These are phyloP conservation scores for Bolboschoenus planiculmis DNA, from an alignment of 176 grass and related monocot species.

Conservation along the genomic window DNA sequence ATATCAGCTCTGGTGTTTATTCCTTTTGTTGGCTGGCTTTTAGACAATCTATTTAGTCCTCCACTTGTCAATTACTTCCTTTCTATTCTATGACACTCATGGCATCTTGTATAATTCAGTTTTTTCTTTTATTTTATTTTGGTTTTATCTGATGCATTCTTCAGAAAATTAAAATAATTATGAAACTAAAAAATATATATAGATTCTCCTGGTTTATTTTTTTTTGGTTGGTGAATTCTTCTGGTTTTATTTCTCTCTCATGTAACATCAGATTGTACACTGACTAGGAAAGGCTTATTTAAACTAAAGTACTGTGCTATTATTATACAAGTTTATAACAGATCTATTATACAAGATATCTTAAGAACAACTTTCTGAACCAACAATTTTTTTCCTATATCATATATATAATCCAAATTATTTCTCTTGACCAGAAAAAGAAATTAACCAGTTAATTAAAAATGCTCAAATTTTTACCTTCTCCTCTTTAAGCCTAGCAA, in stretches of 20 bases:
- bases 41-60: neutral
- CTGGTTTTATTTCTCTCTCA: neutral
- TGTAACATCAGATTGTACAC: neutral
- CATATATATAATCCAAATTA: neutral
- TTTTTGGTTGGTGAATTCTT: no score
- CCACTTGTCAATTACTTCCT: neutral
- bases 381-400: neutral
- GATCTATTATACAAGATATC: neutral
- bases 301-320: neutral
- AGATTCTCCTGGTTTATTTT: no score
- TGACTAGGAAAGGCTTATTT: neutral
- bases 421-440: neutral
- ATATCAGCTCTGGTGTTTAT: neutral
- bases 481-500: slow-evolving; percentile 40
- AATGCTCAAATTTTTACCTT: slow-evolving; percentile 37
- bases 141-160: neutral
- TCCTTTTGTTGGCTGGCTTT: neutral
- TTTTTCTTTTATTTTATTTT: neutral
- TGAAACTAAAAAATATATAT: no score
- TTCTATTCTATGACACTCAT: neutral
- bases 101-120: neutral
- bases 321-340: neutral
- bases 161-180: neutral
- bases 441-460: neutral
- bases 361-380: neutral